Evolutionary conservation across 345 rosid genomes (phyloP), one percentile per base, ranked within the genome.

Genomic region (Populus ilicifolia): DNA sequence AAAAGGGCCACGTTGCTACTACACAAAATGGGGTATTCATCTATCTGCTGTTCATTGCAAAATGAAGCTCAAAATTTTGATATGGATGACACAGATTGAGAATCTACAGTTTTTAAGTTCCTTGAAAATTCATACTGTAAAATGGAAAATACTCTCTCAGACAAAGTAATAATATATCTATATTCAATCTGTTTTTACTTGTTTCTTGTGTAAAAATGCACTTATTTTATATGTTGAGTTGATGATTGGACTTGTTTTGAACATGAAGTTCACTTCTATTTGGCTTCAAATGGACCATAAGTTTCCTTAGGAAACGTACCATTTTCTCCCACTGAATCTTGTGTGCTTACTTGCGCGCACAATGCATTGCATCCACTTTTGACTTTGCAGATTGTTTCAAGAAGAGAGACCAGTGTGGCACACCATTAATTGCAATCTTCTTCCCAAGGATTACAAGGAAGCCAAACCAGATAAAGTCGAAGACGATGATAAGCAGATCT

Each of bases 351-450:
- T 33, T 48, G n/a, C 48, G 17, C 70, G 11, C n/a, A 52, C 33
- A n/a, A 75, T 11, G 35, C 43, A 5, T n/a, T 70, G 64, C 33
- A 33, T 38, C 54, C 65, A 16, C 75, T 35, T 74, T 61, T 67
- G 30, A 8, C 29, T 71, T 69, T 83, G 78, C 91, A 92, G 97
- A 81, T 84, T 88, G 81, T 96, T 93, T 86, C 98, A 91, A 87
- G 92, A 92, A 86, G 97, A 92, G 90, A 93, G 88, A 88, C 92
- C 95, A 1, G 93, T 90, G 62, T 91, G 94, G 89, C 95, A 91
- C 84, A 89, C 92, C 41, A 93, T 96, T 71, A 83, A 93, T 84
- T 96, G 98, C 78, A 93, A 91, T 78, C 81, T 62, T 59, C 88
- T 92, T 82, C 87, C 89, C 20, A 84, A 83, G 83, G 88, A 84